Percentiles rank a stretch among this genome's conserved stretches.
phyloP scores from a whole-genome alignment of 1,284 basidiomycete species.

The Cystobasidium sp. region DNA sequence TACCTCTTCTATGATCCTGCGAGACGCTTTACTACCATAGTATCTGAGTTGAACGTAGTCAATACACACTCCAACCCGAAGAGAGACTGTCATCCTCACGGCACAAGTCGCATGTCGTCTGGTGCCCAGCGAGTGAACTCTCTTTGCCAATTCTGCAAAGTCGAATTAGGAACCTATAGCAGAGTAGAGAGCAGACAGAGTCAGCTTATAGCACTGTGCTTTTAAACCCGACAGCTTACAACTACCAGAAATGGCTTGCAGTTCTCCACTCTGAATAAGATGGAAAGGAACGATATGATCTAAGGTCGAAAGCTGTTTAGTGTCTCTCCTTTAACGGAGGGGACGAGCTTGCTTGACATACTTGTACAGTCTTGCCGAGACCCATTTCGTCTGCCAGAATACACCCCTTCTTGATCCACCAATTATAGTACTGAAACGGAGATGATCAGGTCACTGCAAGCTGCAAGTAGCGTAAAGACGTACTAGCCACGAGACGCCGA shows the following conservation, averaged over 20 bases:
- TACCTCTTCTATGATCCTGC: constrained; percentile 31
- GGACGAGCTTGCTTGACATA: constrained; percentile 74
- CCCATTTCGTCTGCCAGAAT: constrained; percentile 99
- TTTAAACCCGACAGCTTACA: constrained; percentile 54
- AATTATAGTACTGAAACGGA: constrained; percentile 66
- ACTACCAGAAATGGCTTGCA: constrained; percentile 82
- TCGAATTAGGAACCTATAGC: constrained; percentile 76
- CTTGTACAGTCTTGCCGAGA: constrained; percentile 91
- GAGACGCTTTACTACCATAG: constrained; percentile 31
- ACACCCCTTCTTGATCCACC: constrained; percentile 82
- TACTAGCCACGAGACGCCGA: constrained; percentile 87
- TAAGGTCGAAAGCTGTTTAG: constrained; percentile 68
- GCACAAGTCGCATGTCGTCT: constrained; percentile 75
- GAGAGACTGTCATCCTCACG: constrained; percentile 62
- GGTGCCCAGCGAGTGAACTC: constrained; percentile 91
- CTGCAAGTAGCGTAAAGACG: neutral
- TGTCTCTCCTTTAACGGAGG: constrained; percentile 53
- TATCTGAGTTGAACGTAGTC: constrained; percentile 12
- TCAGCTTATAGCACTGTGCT: neutral
- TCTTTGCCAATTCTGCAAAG: constrained; percentile 76
- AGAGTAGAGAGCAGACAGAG: too few relatives aligned
- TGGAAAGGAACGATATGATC: constrained; percentile 82
- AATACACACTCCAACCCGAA: neutral
- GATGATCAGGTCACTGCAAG: constrained; percentile 41
- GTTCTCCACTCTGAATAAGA: constrained; percentile 66